These are phyloP conservation scores for Babesia caballi DNA, from an alignment of 169 alveolate genomes.

Conservation along the genomic window DNA sequence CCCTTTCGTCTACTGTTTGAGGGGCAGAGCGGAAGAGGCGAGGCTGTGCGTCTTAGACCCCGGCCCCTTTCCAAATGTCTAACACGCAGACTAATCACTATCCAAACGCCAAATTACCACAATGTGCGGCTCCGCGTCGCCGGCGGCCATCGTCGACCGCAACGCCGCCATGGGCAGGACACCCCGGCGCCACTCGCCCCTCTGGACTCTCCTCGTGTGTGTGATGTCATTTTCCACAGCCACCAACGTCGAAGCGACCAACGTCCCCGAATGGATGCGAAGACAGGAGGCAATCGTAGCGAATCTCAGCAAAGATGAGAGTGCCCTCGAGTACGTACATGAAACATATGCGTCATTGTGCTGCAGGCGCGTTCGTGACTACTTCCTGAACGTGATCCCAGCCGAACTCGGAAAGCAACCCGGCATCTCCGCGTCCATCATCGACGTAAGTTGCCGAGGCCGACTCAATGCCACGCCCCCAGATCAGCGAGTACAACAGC, in stretches of 20 bases:
- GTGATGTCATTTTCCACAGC: not conserved
- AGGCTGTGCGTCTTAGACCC: too few species aligned
- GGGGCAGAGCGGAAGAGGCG: too few species aligned
- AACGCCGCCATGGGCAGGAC: too few species aligned
- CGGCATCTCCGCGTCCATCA: slow-evolving; percentile 17
- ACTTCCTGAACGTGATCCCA: not conserved
- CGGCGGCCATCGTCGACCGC: too few species aligned
- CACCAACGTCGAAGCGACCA: not conserved
- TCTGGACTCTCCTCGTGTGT: not conserved
- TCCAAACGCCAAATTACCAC: too few species aligned
- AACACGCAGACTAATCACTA: too few species aligned
- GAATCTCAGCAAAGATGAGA: not conserved
- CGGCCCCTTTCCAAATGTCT: too few species aligned
- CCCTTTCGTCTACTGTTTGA: too few species aligned
- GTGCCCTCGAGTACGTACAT: not conserved
- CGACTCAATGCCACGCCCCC: not conserved
- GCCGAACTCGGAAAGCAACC: not conserved
- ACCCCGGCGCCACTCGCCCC: not conserved
- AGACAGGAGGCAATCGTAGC: not conserved
- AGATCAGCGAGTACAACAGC: slow-evolving; percentile 20
- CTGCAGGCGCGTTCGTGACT: slow-evolving; percentile 5
- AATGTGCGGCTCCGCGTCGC: too few species aligned
- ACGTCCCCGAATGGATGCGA: not conserved
- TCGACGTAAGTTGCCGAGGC: not conserved
- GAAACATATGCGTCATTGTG: not conserved